phyloP scores from a whole-genome alignment of 2,329 filamentous ascomycete species.

The Dactylella cylindrospora region DNA sequence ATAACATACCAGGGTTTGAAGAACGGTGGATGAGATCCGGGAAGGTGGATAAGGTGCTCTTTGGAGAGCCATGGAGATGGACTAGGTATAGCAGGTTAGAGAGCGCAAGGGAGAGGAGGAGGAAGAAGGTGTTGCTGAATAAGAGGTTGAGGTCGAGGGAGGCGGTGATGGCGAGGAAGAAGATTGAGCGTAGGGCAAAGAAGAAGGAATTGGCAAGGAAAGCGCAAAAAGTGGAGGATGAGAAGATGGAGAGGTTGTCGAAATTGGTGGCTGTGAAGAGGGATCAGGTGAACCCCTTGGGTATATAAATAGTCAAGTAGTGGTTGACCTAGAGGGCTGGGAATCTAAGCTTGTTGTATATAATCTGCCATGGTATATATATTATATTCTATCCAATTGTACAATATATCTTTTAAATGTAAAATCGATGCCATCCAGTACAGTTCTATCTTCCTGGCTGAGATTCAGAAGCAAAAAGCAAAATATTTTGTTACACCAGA shows the following conservation, averaged over 20 bases:
- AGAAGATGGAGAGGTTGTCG: constrained; percentile 19
- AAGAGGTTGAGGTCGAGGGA: constrained; percentile 51
- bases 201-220: constrained; percentile 47
- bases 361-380: too few species aligned
- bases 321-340: too few species aligned
- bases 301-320: too few species aligned
- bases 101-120: constrained; percentile 54
- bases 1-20: constrained; percentile 50
- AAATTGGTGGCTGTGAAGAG: constrained; percentile 13
- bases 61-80: constrained; percentile 52
- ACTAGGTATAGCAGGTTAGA: constrained; percentile 53
- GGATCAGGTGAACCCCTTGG: too few species aligned
- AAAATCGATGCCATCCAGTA: too few species aligned
- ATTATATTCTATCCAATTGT: too few species aligned
- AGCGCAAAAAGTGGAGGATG: constrained; percentile 21
- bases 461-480: too few species aligned
- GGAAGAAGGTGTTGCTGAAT: constrained; percentile 54
- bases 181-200: constrained; percentile 47
- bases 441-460: too few species aligned
- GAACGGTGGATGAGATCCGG: constrained; percentile 51
- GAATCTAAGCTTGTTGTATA: too few species aligned
- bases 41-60: constrained; percentile 49
- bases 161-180: constrained; percentile 51
- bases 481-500: too few species aligned
- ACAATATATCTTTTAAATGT: too few species aligned